Conservation (phyloP, 345 rosid genomes). For the Tarenaya hassleriana region DNA sequence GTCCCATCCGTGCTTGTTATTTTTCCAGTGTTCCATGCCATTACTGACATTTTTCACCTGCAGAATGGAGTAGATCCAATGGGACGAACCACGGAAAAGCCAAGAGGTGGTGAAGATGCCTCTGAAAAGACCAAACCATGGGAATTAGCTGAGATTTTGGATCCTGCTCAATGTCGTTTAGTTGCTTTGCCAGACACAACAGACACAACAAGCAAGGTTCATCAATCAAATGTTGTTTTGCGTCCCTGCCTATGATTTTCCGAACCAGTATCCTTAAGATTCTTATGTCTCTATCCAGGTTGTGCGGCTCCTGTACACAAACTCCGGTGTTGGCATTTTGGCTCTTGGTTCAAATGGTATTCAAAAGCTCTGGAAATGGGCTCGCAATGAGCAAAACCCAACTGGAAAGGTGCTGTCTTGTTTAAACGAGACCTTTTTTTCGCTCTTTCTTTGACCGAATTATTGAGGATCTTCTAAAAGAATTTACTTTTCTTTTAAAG, state of each 20-base stretch:
- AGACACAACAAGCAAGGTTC: conserved; percentile 80
- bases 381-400: conserved; percentile 45
- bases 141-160: conserved; percentile 73
- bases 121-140: conserved; percentile 68
- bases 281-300: conserved; percentile 29
- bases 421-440: neutral
- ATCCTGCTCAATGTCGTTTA: conserved; percentile 57
- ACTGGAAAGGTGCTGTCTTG: conserved; percentile 39
- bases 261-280: conserved; percentile 8
- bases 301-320: conserved; percentile 50
- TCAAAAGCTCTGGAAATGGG: conserved; percentile 54
- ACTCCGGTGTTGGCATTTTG: conserved; percentile 42
- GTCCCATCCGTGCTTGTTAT: neutral
- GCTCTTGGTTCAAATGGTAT: conserved; percentile 46
- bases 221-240: conserved; percentile 9
- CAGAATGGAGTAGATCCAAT: conserved; percentile 86
- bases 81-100: conserved; percentile 73
- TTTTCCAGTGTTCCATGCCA: neutral
- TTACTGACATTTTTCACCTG: conserved; percentile 13
- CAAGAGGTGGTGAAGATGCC: conserved; percentile 58
- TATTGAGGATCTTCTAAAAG: neutral
- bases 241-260: conserved; percentile 2
- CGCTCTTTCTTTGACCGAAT: neutral
- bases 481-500: conserved; percentile 26
- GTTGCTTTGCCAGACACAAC: conserved; percentile 68